Percentiles rank a stretch among this genome's conserved stretches.
These are phyloP conservation scores for Trametes cinnabarina DNA, from an alignment of 768 basidiomycete species.

Conservation along the genomic window DNA sequence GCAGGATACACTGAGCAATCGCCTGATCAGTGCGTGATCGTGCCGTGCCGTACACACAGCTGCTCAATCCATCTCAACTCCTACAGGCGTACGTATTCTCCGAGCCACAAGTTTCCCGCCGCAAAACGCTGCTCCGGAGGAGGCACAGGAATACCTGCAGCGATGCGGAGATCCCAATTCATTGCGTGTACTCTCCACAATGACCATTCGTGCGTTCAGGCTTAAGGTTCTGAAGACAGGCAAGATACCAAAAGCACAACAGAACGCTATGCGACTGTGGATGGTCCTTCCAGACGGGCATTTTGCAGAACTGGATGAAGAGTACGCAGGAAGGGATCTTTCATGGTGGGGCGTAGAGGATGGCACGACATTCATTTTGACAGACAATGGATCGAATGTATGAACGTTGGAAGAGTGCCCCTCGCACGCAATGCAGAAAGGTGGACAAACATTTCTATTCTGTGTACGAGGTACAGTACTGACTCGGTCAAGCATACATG, in stretches of 20 bases:
- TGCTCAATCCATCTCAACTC: background rate
- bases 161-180: conserved; percentile 2
- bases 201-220: conserved; percentile 64
- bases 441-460: background rate
- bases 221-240: conserved; percentile 59
- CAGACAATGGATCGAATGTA: background rate
- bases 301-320: conserved; percentile 45
- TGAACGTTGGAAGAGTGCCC: too few species aligned
- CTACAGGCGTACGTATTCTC: conserved; percentile 20
- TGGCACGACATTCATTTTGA: conserved; percentile 29
- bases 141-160: background rate
- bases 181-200: conserved; percentile 63
- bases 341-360: conserved; percentile 75
- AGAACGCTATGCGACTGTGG: conserved; percentile 48
- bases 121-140: background rate
- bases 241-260: conserved; percentile 30
- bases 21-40: conserved; percentile 52
- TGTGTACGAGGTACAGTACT: background rate
- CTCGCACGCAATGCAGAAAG: too few species aligned
- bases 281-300: conserved; percentile 49
- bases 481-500: background rate
- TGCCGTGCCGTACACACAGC: background rate
- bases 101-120: conserved; percentile 1
- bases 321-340: conserved; percentile 51
- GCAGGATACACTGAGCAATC: conserved; percentile 60